Evolutionary conservation across 108 stramenopile genomes (phyloP), one percentile per base, ranked within the genome.

Genomic region (Skeletonema marinoi): DNA sequence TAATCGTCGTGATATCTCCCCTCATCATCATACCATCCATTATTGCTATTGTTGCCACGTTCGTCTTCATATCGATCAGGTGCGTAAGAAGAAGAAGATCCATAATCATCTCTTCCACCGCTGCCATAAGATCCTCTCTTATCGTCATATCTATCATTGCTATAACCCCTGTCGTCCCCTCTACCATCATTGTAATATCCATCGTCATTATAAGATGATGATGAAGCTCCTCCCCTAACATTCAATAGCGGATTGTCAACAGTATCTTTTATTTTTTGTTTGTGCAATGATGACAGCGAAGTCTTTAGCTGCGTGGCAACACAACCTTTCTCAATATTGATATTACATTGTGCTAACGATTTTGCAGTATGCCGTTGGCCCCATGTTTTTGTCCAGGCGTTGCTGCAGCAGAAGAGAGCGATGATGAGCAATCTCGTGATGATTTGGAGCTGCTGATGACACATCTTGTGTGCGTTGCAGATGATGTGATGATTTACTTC

Each of bases 21-120:
- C 17, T 81, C 80, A 66, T 81, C 80, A 60, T 81, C 80, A 71
- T 81, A 81, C 58, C 74, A 81, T 12, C 80, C 80, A 68, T 56
- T 56, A n/a, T 56, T 56, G 54, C 58, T 56, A 3, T 39, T 54
- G 41, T 35, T 51, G 21, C 56, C 65, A 63, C 64, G 56, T 56
- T 74, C 69, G 9, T 71, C 60, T 32, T 81, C 69, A 39, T 65
- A 80, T 42, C 35, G 68, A 65, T 80, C 71, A n/a, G 50, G 39
- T 58, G 61, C 46, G 25, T n/a, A 31, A 48, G 32, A 58, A 25
- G 73, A 65, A 3, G 73, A 71, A 60, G 63, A 54, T 16, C 62
- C 50, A 62, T 72, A 30, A 7, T 63, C 64, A 30, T 68, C 19
- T 19, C 75, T 33, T 60, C 60, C 58, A 17, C 50, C 67, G 39